Evolutionary conservation across 2,329 filamentous ascomycete species (phyloP), one percentile per base, ranked within the genome.

Genomic region (Sclerotinia glacialis): DNA sequence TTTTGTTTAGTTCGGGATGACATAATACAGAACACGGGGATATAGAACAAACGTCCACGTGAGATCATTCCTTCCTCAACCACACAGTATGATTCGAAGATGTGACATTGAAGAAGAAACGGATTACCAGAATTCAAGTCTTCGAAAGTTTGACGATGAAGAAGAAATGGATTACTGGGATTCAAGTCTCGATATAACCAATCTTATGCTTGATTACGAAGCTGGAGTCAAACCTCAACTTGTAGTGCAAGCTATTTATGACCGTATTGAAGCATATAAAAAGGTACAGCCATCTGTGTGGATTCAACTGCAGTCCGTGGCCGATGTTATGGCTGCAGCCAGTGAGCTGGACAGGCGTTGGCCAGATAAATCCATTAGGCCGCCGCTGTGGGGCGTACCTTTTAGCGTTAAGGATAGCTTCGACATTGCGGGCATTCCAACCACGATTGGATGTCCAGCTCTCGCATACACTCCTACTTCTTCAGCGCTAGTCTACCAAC

Each of bases 351-450:
- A 76, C n/a, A 73, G 73, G 21, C 77, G 75, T 26, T 84, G 80
- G 71, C 74, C 76, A 55, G 73, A 78, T 65, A 46, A 58, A 9
- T 76, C 76, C 34, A 72, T 79, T 3, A 80, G 82, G 60, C 82
- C 83, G 16, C 79, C 80, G 11, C 74, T 84, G 4, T 84, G 81
- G 70, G 82, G 82, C 47, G 73, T 84, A 5, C 82, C 82, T 1
- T 84, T 83, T 68, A 80, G 78, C 21, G 78, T 83, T 61, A 83
- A 83, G 71, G 82, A 83, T 69, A 81, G 76, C 58, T 81, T 83
- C 63, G 79, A 83, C 69, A 74, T 83, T 64, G 77, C 78, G 8
- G 78, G 78, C n/a, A 71, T 83, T 12, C 77, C 77, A 5, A 83
- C 82, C 1, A 82, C 80, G 23, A 78, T 78, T 7, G 81, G 77